phyloP scores from a whole-genome alignment of 257 asterid species.

The Prunella vulgaris region DNA sequence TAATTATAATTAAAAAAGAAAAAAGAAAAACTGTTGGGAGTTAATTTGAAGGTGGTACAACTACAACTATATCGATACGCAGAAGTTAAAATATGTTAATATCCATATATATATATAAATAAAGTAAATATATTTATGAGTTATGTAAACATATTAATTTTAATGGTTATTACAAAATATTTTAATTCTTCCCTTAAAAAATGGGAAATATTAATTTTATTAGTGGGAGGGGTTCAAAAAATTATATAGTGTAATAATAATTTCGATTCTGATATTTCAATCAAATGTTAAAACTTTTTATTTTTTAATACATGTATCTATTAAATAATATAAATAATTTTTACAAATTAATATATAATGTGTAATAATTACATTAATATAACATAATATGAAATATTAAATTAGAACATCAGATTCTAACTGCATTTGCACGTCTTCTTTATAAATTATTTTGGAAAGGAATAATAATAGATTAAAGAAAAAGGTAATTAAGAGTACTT shows the following conservation, averaged over 20 bases:
- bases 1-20: not conserved
- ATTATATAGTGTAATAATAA: not conserved
- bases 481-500: not conserved
- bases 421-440: not conserved
- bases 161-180: no score
- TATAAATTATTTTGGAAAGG: not conserved
- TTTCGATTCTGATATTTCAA: not conserved
- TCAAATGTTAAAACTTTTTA: not conserved
- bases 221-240: not conserved
- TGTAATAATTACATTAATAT: no score
- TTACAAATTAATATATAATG: no score
- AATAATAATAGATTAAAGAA: not conserved
- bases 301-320: not conserved
- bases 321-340: no score
- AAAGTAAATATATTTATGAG: not conserved
- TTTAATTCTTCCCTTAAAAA: not conserved
- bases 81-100: slow-evolving; percentile 33
- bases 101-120: slow-evolving; percentile 8
- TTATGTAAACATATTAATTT: not conserved
- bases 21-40: slow-evolving; percentile 33
- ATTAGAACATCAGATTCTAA: no score
- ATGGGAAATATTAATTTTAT: no score
- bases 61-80: slow-evolving; percentile 32
- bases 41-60: slow-evolving; percentile 33
- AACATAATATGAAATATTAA: no score